Evolutionary conservation across 306 rosid species (phyloP), one percentile per base, ranked within the genome.

Genomic region (Ziziphus jujuba): DNA sequence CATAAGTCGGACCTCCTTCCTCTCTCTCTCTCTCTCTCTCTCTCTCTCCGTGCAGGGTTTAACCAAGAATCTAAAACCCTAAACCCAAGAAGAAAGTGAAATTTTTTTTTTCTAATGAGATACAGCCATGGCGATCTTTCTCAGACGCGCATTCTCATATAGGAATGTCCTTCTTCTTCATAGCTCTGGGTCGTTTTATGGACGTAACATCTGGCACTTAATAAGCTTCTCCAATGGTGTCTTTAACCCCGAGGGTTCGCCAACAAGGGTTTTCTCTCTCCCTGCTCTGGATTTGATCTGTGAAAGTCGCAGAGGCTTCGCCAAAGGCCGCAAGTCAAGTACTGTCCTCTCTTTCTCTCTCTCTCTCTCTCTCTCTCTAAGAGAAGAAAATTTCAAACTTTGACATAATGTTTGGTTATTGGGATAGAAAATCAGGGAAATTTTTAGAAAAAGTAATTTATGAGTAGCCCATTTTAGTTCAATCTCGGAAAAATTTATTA

Each of bases 321-420:
- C 97, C 57, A 90, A 90, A 77, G 98, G 86, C 64, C 85, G 96
- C 38, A 93, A 88, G 79, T 79, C 95, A 75, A 86, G 96, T 88
- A 83, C 47, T 51, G 63, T n/a, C 53, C 16, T 40, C 19, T 53
- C 54, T 47, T 54, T 47, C 36, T 54, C 23, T 47, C 59, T 54
- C 63, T 58, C 16, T 40, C 19, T 53, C 54, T 47, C 54, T 47
- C 36, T 54, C 23, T 47, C 59, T 54, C 63, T 58, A 33, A 12
- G 9, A n/a, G 50, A 33, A 51, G 7, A 67, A 55, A 36, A 21
- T 44, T 23, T 45, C 17, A 0, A 40, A 24, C 14, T 16, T 20
- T 11, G 4, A 19, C 21, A 23, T 14, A 5, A 13, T 21, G 31
- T 7, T 54, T 54, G 31, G 59, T 54, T 22, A 21, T n/a, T 2